These are phyloP conservation scores for Dioscorea alata DNA, from an alignment of 106 monocot species.

Conservation along the genomic window DNA sequence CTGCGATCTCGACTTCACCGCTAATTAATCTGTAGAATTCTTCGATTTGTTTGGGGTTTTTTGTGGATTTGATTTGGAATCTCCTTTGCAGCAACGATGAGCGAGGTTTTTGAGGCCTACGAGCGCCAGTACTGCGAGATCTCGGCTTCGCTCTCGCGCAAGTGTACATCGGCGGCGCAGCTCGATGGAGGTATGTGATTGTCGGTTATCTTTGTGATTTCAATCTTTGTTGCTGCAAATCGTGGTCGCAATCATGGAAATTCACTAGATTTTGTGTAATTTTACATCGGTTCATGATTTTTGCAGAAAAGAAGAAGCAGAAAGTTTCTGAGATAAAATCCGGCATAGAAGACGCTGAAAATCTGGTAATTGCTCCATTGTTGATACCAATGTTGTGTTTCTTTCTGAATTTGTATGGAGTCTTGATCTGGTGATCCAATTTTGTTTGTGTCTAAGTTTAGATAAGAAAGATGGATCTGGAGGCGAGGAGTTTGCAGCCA, in stretches of 20 bases:
- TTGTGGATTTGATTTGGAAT: neutral
- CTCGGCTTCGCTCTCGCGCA: slow-evolving; percentile 61
- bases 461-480: slow-evolving; percentile 89
- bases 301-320: slow-evolving; percentile 78
- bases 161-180: slow-evolving; percentile 44
- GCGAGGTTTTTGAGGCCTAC: slow-evolving; percentile 71
- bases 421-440: neutral
- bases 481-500: slow-evolving; percentile 76
- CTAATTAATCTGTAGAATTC: no score
- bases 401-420: neutral
- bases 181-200: slow-evolving; percentile 55
- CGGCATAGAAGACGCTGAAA: slow-evolving; percentile 70
- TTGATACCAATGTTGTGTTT: neutral
- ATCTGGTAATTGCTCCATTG: slow-evolving; percentile 37
- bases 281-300: neutral
- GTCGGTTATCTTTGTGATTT: neutral
- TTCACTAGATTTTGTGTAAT: no score
- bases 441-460: slow-evolving; percentile 14
- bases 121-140: slow-evolving; percentile 87
- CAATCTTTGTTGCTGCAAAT: neutral
- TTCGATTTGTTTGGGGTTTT: no score
- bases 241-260: no score
- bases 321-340: slow-evolving; percentile 61
- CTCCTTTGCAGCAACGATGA: slow-evolving; percentile 29
- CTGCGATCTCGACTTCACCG: no score